phyloP scores from a whole-genome alignment of 2,329 filamentous ascomycete genomes.

The Pseudonectria buxi region DNA sequence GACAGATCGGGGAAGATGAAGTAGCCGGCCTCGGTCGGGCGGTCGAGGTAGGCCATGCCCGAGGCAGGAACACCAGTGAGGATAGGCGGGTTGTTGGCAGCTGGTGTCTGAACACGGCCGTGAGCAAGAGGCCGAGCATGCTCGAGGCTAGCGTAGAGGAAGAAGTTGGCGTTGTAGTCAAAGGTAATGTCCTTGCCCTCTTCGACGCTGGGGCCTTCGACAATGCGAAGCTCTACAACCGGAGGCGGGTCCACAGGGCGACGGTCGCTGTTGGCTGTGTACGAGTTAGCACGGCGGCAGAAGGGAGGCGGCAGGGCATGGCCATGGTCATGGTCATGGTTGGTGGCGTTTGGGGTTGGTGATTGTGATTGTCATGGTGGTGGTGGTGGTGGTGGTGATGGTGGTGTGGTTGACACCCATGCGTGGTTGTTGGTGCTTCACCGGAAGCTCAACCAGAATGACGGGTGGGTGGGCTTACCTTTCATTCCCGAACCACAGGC shows the following conservation, averaged over 20 bases:
- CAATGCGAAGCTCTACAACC: slow-evolving; percentile 84
- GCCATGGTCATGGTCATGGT: background rate
- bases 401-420: no score
- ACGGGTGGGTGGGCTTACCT: slow-evolving; percentile 50
- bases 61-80: slow-evolving; percentile 91
- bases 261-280: slow-evolving; percentile 53
- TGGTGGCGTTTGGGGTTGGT: no score
- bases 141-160: slow-evolving; percentile 88
- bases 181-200: slow-evolving; percentile 71
- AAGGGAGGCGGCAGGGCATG: background rate
- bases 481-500: slow-evolving; percentile 94
- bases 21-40: slow-evolving; percentile 73
- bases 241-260: slow-evolving; percentile 91
- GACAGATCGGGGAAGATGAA: slow-evolving; percentile 98
- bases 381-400: no score
- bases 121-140: slow-evolving; percentile 77
- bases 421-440: no score
- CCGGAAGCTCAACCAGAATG: no score
- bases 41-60: slow-evolving; percentile 91
- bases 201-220: slow-evolving; percentile 60
- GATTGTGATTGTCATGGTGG: background rate
- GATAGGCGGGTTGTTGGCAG: slow-evolving; percentile 70
- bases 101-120: slow-evolving; percentile 61
- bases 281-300: slow-evolving; percentile 11
- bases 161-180: slow-evolving; percentile 93